Evolutionary conservation across 345 rosid genomes (phyloP).

Genomic region (Hibiscus trionum): DNA sequence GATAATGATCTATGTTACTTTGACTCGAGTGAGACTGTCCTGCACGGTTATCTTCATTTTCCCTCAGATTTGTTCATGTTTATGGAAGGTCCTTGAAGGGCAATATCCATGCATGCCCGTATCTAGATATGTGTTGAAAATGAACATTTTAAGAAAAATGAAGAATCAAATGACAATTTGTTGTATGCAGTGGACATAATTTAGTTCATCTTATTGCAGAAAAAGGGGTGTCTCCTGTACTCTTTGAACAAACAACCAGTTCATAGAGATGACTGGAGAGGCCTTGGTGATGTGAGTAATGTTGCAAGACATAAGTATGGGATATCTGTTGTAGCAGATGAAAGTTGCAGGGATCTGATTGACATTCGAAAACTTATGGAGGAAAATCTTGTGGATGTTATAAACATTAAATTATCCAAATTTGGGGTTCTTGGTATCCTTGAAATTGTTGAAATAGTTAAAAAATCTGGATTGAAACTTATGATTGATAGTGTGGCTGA

Average conservation of each 20-base stretch:
- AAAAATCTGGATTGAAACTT: constrained; percentile 5
- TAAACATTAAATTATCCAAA: constrained; percentile 17
- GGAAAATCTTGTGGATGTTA: constrained; percentile 10
- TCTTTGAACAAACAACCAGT: constrained; percentile 18
- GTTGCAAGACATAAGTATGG: constrained; percentile 14
- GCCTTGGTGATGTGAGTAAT: constrained; percentile 10
- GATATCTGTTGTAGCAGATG: constrained; percentile 12
- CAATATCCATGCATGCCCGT: too few species aligned
- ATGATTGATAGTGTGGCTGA: constrained; percentile 8
- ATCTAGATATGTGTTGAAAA: too few species aligned
- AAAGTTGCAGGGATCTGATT: constrained; percentile 7
- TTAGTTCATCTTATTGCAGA: not conserved
- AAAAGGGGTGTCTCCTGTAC: not conserved
- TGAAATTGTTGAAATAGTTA: constrained; percentile 6
- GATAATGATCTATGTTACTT: not conserved
- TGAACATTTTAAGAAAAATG: too few species aligned
- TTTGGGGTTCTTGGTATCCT: constrained; percentile 14
- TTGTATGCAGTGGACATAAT: not conserved
- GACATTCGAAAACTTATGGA: constrained; percentile 4
- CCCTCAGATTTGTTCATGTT: too few species aligned
- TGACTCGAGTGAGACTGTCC: too few species aligned
- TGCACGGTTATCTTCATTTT: too few species aligned
- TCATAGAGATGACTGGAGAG: constrained; percentile 14
- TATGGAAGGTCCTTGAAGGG: too few species aligned
- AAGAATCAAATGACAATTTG: too few species aligned